These are phyloP conservation scores for Aspergillus ochraceoroseus DNA, from an alignment of 2,329 filamentous ascomycete species.

Conservation along the genomic window DNA sequence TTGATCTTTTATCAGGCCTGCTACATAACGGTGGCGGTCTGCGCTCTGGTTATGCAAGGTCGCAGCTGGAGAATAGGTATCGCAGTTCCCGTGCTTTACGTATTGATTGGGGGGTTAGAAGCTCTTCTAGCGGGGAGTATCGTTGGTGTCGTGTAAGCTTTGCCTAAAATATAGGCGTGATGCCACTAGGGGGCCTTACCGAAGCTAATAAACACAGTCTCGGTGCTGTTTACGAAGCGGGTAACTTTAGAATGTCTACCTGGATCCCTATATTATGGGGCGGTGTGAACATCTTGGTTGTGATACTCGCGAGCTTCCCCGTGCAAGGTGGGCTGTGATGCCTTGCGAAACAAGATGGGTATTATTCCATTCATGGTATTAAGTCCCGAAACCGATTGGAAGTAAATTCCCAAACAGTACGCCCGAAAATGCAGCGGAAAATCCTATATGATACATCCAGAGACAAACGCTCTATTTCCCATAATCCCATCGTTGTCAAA, in stretches of 20 bases:
- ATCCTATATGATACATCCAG: slow-evolving; percentile 15
- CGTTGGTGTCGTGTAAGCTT: slow-evolving; percentile 68
- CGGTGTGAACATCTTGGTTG: slow-evolving; percentile 72
- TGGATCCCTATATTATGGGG: slow-evolving; percentile 92
- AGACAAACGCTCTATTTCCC: slow-evolving; percentile 1
- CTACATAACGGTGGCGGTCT: slow-evolving; percentile 65
- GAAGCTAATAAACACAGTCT: slow-evolving; percentile 49
- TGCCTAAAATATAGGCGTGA: slow-evolving; percentile 10
- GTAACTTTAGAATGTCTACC: slow-evolving; percentile 85
- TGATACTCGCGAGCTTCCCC: slow-evolving; percentile 86
- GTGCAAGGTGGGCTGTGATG: slow-evolving; percentile 77
- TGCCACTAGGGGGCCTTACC: background rate
- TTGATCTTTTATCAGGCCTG: slow-evolving; percentile 71
- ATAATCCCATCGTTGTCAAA: background rate
- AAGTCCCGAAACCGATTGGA: background rate
- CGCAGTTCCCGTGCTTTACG: slow-evolving; percentile 67
- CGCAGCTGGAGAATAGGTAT: slow-evolving; percentile 53
- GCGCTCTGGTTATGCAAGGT: slow-evolving; percentile 67
- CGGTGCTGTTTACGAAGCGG: slow-evolving; percentile 73
- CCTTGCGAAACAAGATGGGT: background rate
- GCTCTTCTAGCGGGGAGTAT: slow-evolving; percentile 75
- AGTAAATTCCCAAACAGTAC: background rate
- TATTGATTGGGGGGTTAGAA: slow-evolving; percentile 66
- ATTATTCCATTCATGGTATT: background rate
- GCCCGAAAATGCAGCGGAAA: slow-evolving; percentile 5